Base-by-base conservation (phyloP, 1,284 basidiomycete species). In the Trichosporon ovoides region DNA sequence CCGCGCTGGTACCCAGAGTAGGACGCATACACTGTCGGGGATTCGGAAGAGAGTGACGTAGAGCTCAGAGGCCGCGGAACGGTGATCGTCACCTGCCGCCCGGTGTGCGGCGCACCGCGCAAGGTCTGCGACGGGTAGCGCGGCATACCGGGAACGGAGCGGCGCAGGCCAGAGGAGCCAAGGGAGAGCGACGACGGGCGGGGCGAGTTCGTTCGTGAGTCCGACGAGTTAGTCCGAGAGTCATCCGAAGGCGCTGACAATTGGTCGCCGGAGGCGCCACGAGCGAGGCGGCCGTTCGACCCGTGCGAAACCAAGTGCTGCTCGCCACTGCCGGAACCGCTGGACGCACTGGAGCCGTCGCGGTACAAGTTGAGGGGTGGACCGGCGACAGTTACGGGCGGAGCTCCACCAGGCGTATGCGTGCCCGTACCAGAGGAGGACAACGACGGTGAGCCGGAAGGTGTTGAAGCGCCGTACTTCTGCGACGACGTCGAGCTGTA, bases 381-480 rank as follows among this genome's bases (percentile, higher is more conserved):
- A 11, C 38, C 49, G 12, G 12, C 20, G 20, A 18, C 38, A 31
- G 28, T 31, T 31, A 34, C 37, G 16, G 52, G 13, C n/a, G 55
- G 55, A 3, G 19, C 38, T 10, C 28, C 52, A 3, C 52, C 60
- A 5, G 68, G 68, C 5, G 66, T 67, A 20, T 60, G 63, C 18
- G 64, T 56, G 38, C 68, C 65, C 1, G 67, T 66, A 5, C 60
- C 63, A 12, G 33, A 56, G 0, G 60, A 61, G 12, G 66, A 62
- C 13, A 64, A 33, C 1, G 69, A 62, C 1, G 72, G 68, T 2
- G 71, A 68, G 7, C 63, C 62, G 5, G 65, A 61, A 10, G 60
- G 58, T 5, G 35, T 56, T 5, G 43, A 48, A 7, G 43, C 16
- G 4, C 43, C 43, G 22, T 48, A 48, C 43, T 48, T 48, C 22